Conservation (phyloP, 139 green algal genomes). For the Asterochloris sp. region DNA sequence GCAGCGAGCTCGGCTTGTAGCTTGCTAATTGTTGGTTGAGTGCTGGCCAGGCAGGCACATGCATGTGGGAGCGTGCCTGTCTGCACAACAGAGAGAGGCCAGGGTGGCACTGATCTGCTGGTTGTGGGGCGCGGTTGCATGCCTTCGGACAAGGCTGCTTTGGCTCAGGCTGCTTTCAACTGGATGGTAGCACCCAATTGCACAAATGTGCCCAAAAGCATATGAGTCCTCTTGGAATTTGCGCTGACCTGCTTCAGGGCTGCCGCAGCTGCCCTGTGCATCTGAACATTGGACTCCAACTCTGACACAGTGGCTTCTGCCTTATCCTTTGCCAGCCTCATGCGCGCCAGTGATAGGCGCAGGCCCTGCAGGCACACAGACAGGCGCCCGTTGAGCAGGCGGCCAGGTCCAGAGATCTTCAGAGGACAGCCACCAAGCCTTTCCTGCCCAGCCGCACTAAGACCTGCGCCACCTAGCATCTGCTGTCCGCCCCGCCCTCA, state of each 20-base stretch:
- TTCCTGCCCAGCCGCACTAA: no score
- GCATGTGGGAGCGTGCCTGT: background rate
- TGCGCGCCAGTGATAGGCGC: background rate
- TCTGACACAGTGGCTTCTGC: background rate
- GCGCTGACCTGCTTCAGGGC: background rate
- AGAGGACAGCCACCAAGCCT: no score
- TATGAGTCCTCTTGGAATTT: background rate
- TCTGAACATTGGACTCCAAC: background rate
- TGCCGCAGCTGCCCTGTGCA: conserved; percentile 4
- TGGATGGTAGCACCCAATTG: background rate
- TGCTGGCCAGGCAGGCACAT: background rate
- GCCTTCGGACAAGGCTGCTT: no score
- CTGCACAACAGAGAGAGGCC: background rate
- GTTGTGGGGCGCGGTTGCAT: background rate
- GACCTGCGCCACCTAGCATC: no score
- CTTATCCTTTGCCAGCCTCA: background rate
- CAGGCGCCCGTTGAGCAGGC: no score
- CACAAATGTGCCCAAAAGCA: background rate
- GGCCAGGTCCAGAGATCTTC: no score
- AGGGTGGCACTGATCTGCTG: background rate
- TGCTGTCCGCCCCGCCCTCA: no score
- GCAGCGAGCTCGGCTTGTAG: background rate
- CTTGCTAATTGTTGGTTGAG: background rate
- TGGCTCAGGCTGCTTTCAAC: background rate
- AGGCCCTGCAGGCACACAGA: background rate